phyloP scores from a whole-genome alignment of 768 basidiomycete genomes.

The Terana coerulea region DNA sequence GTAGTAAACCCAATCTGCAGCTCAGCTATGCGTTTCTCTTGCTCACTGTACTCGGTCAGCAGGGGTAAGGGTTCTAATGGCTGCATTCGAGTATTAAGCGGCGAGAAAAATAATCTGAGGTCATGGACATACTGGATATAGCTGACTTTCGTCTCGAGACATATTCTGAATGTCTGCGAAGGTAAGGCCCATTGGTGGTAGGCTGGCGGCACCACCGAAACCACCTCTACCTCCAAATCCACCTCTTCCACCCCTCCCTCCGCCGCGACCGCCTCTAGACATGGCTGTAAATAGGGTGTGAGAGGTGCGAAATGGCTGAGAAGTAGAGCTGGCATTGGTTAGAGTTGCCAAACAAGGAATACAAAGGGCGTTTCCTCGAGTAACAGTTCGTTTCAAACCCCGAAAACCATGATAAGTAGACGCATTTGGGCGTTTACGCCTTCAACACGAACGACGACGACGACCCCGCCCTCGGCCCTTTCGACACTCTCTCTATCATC shows the following conservation, averaged over 20 bases:
- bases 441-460: constrained; percentile 28
- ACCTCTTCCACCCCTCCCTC: constrained; percentile 56
- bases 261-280: constrained; percentile 49
- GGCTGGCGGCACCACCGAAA: constrained; percentile 29
- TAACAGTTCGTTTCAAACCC: constrained; percentile 37
- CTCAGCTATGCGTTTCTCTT: constrained; percentile 63
- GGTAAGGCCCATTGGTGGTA: constrained; percentile 76
- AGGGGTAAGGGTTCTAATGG: constrained; percentile 61
- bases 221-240: constrained; percentile 51
- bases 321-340: background rate
- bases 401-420: constrained; percentile 25
- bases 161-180: constrained; percentile 77
- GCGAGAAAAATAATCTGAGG: background rate
- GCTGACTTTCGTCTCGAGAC: constrained; percentile 68
- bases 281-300: constrained; percentile 24
- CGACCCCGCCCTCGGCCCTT: constrained; percentile 16
- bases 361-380: background rate
- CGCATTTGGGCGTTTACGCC: constrained; percentile 23
- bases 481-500: constrained; percentile 7
- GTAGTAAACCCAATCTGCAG: constrained; percentile 64
- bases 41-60: constrained; percentile 58
- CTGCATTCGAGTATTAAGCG: constrained; percentile 36
- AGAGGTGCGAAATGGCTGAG: background rate
- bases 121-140: constrained; percentile 70
- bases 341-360: constrained; percentile 2